Percentiles rank a stretch among this genome's conserved stretches.
These are phyloP conservation scores for Cucumis cinereus DNA, from an alignment of 306 rosid species.

Conservation along the genomic window DNA sequence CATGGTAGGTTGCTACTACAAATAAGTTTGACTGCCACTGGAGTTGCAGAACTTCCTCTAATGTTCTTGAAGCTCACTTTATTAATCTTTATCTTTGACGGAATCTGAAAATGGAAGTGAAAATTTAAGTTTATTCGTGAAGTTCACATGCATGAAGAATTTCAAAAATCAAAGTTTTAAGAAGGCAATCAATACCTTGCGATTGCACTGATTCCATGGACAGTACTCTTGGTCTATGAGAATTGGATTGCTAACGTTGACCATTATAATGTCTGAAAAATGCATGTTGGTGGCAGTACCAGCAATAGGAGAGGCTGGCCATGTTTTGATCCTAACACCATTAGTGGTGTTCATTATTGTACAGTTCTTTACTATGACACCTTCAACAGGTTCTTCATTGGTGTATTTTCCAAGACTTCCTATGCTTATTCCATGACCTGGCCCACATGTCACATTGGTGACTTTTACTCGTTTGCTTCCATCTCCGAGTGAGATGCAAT, in stretches of 20 bases:
- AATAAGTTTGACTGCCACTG: not conserved
- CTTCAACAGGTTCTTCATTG: too few species aligned
- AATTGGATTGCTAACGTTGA: slow-evolving; percentile 8
- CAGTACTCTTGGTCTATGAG: slow-evolving; percentile 2
- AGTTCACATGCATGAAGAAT: not conserved
- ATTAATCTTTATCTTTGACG: slow-evolving; percentile 35
- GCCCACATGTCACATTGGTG: too few species aligned
- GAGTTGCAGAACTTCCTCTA: slow-evolving; percentile 10
- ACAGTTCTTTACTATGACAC: too few species aligned
- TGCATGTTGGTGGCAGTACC: slow-evolving; percentile 11
- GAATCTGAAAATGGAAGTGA: not conserved
- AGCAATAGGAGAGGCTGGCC: slow-evolving; percentile 11
- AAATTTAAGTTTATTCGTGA: not conserved
- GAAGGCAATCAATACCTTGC: slow-evolving; percentile 8
- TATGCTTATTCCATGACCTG: too few species aligned
- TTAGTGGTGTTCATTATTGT: too few species aligned
- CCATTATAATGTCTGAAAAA: slow-evolving; percentile 28
- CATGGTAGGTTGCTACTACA: slow-evolving; percentile 23
- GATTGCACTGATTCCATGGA: slow-evolving; percentile 16
- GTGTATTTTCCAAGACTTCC: too few species aligned
- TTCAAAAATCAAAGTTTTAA: not conserved
- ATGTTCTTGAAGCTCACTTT: slow-evolving; percentile 34
- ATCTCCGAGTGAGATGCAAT: too few species aligned
- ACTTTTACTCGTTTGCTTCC: too few species aligned
- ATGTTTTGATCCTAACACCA: slow-evolving; percentile 43